phyloP scores from a whole-genome alignment of 192 early-diverging fungal genomes.

The Backusella westeae region DNA sequence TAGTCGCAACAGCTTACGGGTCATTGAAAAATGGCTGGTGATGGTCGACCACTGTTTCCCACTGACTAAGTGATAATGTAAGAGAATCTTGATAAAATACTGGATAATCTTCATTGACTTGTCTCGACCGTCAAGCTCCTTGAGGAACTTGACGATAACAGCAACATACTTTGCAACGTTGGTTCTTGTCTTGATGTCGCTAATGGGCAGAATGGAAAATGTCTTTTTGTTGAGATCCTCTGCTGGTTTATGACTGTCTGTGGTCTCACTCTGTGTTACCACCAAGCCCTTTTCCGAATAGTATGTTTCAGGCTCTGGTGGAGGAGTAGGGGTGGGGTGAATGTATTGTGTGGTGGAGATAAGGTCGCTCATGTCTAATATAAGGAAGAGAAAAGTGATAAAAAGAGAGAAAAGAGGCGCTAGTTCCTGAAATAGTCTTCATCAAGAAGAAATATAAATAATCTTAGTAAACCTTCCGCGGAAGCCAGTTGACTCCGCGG shows the following conservation, averaged over 20 bases:
- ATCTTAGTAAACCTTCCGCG: constrained; percentile 2
- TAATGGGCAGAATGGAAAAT: not conserved
- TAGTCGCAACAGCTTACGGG: constrained; percentile 75
- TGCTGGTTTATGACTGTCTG: not conserved
- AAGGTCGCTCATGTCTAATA: not conserved
- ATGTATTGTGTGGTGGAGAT: not conserved
- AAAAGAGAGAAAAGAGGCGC: constrained; percentile 2
- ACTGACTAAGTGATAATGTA: constrained; percentile 43
- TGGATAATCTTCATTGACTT: constrained; percentile 79
- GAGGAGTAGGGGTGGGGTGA: constrained; percentile 12
- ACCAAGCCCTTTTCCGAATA: not conserved
- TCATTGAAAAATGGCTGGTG: constrained; percentile 70
- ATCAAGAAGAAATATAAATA: not conserved
- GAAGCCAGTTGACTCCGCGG: not conserved
- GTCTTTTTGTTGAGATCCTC: not conserved
- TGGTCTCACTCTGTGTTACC: not conserved
- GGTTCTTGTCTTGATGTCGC: not conserved
- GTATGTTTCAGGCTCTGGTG: not conserved
- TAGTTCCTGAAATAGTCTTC: not conserved
- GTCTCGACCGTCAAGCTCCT: constrained; percentile 79
- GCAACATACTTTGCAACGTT: not conserved
- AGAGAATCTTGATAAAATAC: constrained; percentile 71
- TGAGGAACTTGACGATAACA: constrained; percentile 60
- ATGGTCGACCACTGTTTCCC: constrained; percentile 41
- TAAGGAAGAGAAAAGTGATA: not conserved